Base-by-base conservation (phyloP, 495 filamentous ascomycete species). In the Penicillium herquei region DNA sequence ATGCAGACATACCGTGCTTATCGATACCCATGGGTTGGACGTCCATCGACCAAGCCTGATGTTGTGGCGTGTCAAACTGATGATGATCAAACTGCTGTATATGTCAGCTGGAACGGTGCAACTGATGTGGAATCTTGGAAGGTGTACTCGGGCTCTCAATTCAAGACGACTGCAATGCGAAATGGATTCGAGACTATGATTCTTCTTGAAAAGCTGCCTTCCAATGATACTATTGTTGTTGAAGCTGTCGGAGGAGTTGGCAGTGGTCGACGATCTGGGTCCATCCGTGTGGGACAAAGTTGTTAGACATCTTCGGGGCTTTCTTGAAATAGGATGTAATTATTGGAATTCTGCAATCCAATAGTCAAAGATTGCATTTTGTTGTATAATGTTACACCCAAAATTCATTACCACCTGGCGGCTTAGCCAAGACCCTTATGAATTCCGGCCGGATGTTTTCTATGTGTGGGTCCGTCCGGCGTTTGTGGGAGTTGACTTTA, bases 41-140 rank as follows among this genome's bases (percentile, higher is more conserved):
- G 30, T 0, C 67, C 67, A 9, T 56, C 49, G 17, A 59, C 43
- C 1, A 54, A 48, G 26, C 69, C 67, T 12, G 44, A 50, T 48
- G 59, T 64, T 9, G 56, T 56, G 46, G 63, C 57, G 14, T 69
- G 67, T 13, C 9, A 39, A 44, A 31, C 11, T 14, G 13, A 40
- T 30, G 49, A 47, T 21, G 51, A 47, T 30, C n/a, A n/a, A n/a
- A 44, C 41, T 7, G 54, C 45, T 43, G 56, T 64, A 10, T 70
- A 69, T 56, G 67, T 65, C 34, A 73, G 69, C 49, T 72, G 70
- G 69, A 72, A 73, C 39, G 70, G 69, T 7, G 69, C 69, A 5
- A 73, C 65, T 2, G 65, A 73, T 39, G 55, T 61, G 11, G 14
- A 50, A 3, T 42, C 56, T 4, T 59, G 56, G 60, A 48, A 56